Conservation (phyloP, 73 alveolate species). For the Uronychia setigera region DNA sequence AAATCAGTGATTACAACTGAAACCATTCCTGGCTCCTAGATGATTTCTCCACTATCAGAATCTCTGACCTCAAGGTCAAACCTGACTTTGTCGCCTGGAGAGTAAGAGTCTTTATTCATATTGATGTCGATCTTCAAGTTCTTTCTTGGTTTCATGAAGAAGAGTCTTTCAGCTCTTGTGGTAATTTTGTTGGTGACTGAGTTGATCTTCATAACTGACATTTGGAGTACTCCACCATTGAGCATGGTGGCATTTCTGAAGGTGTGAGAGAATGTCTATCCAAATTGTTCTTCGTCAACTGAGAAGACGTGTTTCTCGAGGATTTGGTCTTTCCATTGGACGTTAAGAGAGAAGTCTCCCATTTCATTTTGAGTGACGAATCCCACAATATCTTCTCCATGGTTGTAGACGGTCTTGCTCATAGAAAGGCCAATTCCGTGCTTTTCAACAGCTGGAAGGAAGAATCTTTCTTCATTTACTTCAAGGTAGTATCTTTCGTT, state of each 20-base stretch:
- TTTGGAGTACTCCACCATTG: not conserved
- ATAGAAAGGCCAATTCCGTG: not conserved
- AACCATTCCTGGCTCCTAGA: conserved; percentile 4
- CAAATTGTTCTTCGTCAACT: not conserved
- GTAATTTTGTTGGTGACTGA: not conserved
- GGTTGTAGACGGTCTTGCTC: not conserved
- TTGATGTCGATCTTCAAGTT: not conserved
- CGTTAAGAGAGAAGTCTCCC: not conserved
- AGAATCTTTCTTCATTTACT: not conserved
- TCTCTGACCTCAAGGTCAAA: conserved; percentile 10
- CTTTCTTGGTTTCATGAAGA: conserved; percentile 12
- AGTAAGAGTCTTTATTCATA: conserved; percentile 8
- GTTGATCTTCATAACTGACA: not conserved
- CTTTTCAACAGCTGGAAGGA: not conserved
- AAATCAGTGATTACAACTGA: conserved; percentile 44
- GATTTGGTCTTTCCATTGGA: not conserved
- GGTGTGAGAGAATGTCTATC: not conserved
- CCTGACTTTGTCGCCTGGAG: conserved; percentile 27
- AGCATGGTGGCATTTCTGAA: not conserved
- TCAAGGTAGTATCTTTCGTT: not conserved
- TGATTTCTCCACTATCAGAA: not conserved
- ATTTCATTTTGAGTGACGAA: not conserved
- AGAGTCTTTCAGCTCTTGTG: conserved; percentile 1
- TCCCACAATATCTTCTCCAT: not conserved
- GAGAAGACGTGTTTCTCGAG: not conserved